phyloP scores from a whole-genome alignment of 2,329 filamentous ascomycete genomes.

The Colletotrichum navitas region DNA sequence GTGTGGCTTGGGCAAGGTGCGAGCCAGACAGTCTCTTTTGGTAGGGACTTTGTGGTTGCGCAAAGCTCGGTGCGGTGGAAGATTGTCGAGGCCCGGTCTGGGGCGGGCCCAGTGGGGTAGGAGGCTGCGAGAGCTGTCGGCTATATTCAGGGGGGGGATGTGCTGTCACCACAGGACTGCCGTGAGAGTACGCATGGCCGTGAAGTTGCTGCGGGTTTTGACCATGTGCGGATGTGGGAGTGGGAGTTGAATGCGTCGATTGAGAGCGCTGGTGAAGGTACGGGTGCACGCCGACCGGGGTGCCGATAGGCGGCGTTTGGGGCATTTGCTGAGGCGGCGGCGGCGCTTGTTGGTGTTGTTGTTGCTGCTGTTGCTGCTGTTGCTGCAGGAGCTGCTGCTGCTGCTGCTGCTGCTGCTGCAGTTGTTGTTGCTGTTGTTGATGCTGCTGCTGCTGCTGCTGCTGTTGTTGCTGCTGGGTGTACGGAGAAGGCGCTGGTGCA shows the following conservation, averaged over 20 bases:
- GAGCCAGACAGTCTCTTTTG: slow-evolving; percentile 61
- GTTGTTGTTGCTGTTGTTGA: slow-evolving; percentile 49
- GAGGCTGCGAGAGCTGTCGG: slow-evolving; percentile 66
- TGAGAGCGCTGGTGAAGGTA: slow-evolving; percentile 64
- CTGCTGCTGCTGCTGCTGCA: slow-evolving; percentile 47
- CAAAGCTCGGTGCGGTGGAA: slow-evolving; percentile 56
- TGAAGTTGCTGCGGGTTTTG: slow-evolving; percentile 69
- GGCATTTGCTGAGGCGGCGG: slow-evolving; percentile 53
- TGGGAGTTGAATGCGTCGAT: slow-evolving; percentile 70
- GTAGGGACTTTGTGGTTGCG: slow-evolving; percentile 71
- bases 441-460: slow-evolving; percentile 37
- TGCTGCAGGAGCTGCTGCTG: slow-evolving; percentile 42
- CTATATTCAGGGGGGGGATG: slow-evolving; percentile 59
- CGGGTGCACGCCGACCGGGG: slow-evolving; percentile 52
- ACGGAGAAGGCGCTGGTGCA: slow-evolving; percentile 51
- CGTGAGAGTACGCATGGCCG: slow-evolving; percentile 63
- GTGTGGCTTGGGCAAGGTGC: slow-evolving; percentile 43
- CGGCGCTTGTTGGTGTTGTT: slow-evolving; percentile 43
- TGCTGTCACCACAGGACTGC: slow-evolving; percentile 64
- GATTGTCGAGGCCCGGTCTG: slow-evolving; percentile 58
- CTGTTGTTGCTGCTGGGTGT: slow-evolving; percentile 49
- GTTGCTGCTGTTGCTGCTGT: slow-evolving; percentile 12
- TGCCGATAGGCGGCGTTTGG: slow-evolving; percentile 59
- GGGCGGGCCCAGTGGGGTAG: slow-evolving; percentile 66
- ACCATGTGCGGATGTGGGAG: slow-evolving; percentile 72